Conservation (phyloP, 2,329 filamentous ascomycete genomes). For the Colletotrichum euphorbiae region DNA sequence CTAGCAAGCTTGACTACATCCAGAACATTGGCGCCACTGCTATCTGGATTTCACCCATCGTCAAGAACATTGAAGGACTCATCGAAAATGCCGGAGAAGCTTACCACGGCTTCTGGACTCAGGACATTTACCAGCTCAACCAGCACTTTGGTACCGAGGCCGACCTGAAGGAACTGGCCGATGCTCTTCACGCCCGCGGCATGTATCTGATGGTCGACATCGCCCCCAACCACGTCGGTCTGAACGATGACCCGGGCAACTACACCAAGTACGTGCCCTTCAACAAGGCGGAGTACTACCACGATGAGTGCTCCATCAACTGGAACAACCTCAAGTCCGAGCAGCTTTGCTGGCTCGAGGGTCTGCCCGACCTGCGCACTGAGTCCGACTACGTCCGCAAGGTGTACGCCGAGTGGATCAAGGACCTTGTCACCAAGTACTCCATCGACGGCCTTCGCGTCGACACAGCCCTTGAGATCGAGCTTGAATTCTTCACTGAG, state of each 20-base stretch:
- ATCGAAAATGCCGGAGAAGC: slow-evolving; percentile 45
- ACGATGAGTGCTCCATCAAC: slow-evolving; percentile 68
- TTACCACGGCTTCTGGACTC: slow-evolving; percentile 56
- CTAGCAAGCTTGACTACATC: slow-evolving; percentile 62
- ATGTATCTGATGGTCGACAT: slow-evolving; percentile 71
- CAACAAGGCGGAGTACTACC: slow-evolving; percentile 69
- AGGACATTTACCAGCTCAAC: slow-evolving; percentile 57
- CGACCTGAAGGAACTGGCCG: slow-evolving; percentile 60
- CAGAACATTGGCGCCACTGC: slow-evolving; percentile 59
- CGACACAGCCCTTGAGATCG: slow-evolving; percentile 71
- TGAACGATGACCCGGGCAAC: slow-evolving; percentile 43
- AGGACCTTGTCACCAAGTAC: slow-evolving; percentile 68
- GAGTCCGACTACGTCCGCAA: slow-evolving; percentile 59
- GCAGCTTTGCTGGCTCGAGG: slow-evolving; percentile 66
- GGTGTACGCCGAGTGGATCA: slow-evolving; percentile 70
- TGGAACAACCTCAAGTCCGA: slow-evolving; percentile 63
- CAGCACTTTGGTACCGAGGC: slow-evolving; percentile 60
- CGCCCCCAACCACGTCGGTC: slow-evolving; percentile 63
- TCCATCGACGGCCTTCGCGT: slow-evolving; percentile 72
- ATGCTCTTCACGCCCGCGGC: slow-evolving; percentile 60
- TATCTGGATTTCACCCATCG: slow-evolving; percentile 59
- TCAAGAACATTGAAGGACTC: slow-evolving; percentile 51
- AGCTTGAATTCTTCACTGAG: slow-evolving; percentile 66
- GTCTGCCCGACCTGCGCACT: slow-evolving; percentile 72
- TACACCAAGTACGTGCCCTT: slow-evolving; percentile 47